Evolutionary conservation across 2,329 filamentous ascomycete genomes (phyloP).

Genomic region (Diplodia scrobiculata): DNA sequence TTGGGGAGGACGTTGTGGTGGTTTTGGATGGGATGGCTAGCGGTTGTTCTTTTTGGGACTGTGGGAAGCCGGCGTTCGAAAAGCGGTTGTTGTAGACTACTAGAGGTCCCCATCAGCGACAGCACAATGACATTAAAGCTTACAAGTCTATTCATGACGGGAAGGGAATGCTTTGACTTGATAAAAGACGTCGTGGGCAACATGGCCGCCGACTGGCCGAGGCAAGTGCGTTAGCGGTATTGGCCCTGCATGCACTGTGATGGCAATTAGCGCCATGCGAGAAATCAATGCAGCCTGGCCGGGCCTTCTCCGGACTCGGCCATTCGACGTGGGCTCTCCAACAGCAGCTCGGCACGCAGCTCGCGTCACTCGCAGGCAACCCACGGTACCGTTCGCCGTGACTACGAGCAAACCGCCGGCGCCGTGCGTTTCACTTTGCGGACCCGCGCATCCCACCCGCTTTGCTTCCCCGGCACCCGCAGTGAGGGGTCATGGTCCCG

Average conservation of each 20-base stretch:
- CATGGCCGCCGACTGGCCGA: too few relatives aligned
- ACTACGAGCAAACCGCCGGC: neutral
- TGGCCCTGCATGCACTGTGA: neutral
- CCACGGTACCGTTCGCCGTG: neutral
- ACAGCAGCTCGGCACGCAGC: neutral
- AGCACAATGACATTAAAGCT: neutral
- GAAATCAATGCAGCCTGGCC: neutral
- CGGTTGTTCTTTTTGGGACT: neutral
- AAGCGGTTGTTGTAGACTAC: neutral
- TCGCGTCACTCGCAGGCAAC: neutral
- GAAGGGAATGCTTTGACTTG: neutral
- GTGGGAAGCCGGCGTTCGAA: slow-evolving; percentile 5
- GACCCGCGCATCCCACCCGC: too few relatives aligned
- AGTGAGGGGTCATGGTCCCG: too few relatives aligned
- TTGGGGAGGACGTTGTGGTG: neutral
- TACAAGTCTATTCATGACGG: neutral
- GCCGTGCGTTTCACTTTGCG: neutral
- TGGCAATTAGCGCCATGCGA: neutral
- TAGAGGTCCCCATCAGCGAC: neutral
- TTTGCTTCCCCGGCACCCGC: too few relatives aligned
- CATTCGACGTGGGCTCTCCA: neutral
- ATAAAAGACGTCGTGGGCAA: too few relatives aligned
- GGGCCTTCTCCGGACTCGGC: neutral
- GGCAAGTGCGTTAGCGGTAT: too few relatives aligned
- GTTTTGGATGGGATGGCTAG: neutral